Conservation (phyloP, 495 filamentous ascomycete species). For the Neurospora sp. region DNA sequence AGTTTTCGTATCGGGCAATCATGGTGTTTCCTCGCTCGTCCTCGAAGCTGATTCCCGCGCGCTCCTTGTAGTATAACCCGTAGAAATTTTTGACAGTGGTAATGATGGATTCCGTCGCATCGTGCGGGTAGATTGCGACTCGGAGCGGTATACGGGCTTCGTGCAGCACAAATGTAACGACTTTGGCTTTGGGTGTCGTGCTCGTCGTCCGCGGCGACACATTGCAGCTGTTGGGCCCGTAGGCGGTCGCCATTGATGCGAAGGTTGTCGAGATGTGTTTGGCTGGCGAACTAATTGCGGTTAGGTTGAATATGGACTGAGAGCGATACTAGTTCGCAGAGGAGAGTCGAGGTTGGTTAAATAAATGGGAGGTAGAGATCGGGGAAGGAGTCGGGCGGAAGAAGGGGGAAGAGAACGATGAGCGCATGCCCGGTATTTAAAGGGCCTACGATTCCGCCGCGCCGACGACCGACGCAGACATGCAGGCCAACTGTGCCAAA, state of each 20-base stretch:
- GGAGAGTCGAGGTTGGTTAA: neutral
- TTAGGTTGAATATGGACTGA: neutral
- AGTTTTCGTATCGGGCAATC: slow-evolving; percentile 92
- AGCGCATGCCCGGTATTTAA: neutral
- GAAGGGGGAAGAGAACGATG: neutral
- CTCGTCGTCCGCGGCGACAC: slow-evolving; percentile 35
- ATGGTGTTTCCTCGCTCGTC: slow-evolving; percentile 76
- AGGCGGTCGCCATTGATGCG: slow-evolving; percentile 11
- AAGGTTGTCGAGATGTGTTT: neutral
- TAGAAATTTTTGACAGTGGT: slow-evolving; percentile 97
- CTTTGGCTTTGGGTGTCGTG: slow-evolving; percentile 64
- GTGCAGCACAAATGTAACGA: slow-evolving; percentile 74
- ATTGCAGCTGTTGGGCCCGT: slow-evolving; percentile 22
- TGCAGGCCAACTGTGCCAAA: neutral
- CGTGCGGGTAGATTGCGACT: slow-evolving; percentile 84
- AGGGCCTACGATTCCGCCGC: neutral
- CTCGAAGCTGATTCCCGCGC: slow-evolving; percentile 71
- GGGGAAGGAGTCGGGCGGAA: neutral
- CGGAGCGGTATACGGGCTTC: slow-evolving; percentile 78
- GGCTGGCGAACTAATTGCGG: neutral
- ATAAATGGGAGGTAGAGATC: neutral
- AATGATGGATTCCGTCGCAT: slow-evolving; percentile 91
- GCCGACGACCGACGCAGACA: neutral
- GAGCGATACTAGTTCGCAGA: neutral
- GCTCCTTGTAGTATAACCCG: slow-evolving; percentile 61